Conservation (phyloP, 768 basidiomycete species). For the Leccinum pellstonianum region DNA sequence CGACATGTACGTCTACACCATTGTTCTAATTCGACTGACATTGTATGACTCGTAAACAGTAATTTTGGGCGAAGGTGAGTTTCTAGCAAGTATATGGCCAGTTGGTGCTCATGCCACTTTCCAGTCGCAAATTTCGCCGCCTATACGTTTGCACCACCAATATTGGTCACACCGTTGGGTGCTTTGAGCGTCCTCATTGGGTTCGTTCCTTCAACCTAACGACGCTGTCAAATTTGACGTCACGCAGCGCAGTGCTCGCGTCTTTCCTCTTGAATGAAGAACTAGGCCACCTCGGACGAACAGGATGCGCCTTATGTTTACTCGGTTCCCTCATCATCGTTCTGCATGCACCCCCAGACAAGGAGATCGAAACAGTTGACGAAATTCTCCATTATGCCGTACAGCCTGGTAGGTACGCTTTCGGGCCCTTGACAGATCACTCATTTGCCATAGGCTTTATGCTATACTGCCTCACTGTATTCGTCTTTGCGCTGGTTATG, state of each 20-base stretch:
- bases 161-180: constrained; percentile 97
- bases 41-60: constrained; percentile 49
- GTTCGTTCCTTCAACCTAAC: constrained; percentile 43
- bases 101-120: neutral
- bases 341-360: constrained; percentile 95
- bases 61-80: constrained; percentile 85
- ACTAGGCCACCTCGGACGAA: constrained; percentile 87
- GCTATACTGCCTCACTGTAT: constrained; percentile 83
- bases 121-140: constrained; percentile 90
- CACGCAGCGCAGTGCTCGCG: constrained; percentile 81
- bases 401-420: constrained; percentile 71
- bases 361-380: constrained; percentile 87
- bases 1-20: constrained; percentile 66
- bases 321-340: constrained; percentile 93
- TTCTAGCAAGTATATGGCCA: neutral
- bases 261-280: constrained; percentile 92
- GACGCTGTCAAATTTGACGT: constrained; percentile 9
- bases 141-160: constrained; percentile 96
- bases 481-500: constrained; percentile 80
- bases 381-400: constrained; percentile 90
- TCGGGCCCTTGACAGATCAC: neutral
- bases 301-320: constrained; percentile 81
- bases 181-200: constrained; percentile 95
- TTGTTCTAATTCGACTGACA: constrained; percentile 4
- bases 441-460: constrained; percentile 69